phyloP scores from a whole-genome alignment of 1,284 basidiomycete genomes.

The Acaromyces ingoldii region DNA sequence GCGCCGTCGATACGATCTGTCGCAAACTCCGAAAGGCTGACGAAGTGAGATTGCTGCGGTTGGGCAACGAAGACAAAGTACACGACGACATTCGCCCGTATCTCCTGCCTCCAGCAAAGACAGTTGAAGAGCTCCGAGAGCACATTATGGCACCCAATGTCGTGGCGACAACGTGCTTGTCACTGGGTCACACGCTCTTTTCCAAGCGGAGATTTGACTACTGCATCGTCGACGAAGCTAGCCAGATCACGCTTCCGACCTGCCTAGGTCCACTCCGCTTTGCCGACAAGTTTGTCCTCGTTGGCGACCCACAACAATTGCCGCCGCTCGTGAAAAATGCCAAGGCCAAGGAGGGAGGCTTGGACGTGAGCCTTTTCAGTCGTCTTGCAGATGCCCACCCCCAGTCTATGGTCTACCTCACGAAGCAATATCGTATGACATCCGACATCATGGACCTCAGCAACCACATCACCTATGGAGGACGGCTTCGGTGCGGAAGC shows the following conservation, averaged over 20 bases:
- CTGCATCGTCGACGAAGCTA: conserved; percentile 97
- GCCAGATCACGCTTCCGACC: conserved; percentile 92
- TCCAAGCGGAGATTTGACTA: conserved; percentile 77
- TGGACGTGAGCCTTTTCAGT: conserved; percentile 86
- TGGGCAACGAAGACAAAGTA: conserved; percentile 90
- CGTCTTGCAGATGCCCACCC: conserved; percentile 80
- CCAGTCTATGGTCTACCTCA: conserved; percentile 72
- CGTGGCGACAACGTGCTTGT: conserved; percentile 89
- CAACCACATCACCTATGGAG: conserved; percentile 80
- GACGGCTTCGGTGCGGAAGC: conserved; percentile 73
- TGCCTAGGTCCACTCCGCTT: conserved; percentile 87
- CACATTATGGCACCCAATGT: conserved; percentile 80
- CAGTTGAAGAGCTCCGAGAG: conserved; percentile 56
- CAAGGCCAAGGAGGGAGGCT: conserved; percentile 69
- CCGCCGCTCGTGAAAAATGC: conserved; percentile 75
- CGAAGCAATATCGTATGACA: conserved; percentile 93
- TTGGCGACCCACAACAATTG: conserved; percentile 94
- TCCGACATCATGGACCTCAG: conserved; percentile 90
- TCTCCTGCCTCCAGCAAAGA: conserved; percentile 52
- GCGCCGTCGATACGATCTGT: conserved; percentile 91
- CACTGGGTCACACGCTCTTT: conserved; percentile 85
- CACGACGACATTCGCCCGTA: conserved; percentile 28
- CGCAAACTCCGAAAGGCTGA: conserved; percentile 60
- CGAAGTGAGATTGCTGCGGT: conserved; percentile 61
- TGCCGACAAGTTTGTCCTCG: conserved; percentile 84